Conservation (phyloP, 1,284 basidiomycete genomes). For the Ceratobasidium sp. region DNA sequence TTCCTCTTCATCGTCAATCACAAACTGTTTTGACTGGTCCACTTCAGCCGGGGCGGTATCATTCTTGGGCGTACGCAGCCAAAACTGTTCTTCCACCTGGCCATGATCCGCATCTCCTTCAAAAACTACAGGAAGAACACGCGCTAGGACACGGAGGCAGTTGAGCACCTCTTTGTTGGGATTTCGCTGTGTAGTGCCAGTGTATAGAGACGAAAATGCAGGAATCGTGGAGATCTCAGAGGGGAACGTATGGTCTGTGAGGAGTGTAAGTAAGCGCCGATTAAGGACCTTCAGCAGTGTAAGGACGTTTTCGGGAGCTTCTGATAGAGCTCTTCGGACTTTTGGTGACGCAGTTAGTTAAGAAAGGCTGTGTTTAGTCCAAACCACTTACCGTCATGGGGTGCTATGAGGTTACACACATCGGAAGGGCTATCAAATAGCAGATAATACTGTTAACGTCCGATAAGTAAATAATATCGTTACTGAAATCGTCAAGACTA, state of each 20-base stretch:
- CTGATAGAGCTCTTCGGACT: slow-evolving; percentile 84
- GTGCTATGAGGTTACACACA: slow-evolving; percentile 86
- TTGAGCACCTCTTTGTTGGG: slow-evolving; percentile 87
- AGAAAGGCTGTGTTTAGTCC: slow-evolving; percentile 9
- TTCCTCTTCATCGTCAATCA: slow-evolving; percentile 51
- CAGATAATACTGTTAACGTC: slow-evolving; percentile 70
- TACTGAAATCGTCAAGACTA: slow-evolving; percentile 54
- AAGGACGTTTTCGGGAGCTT: slow-evolving; percentile 84
- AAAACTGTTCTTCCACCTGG: slow-evolving; percentile 72
- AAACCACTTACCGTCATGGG: slow-evolving; percentile 76
- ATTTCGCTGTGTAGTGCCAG: slow-evolving; percentile 63
- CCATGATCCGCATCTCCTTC: slow-evolving; percentile 81
- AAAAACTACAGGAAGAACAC: slow-evolving; percentile 88
- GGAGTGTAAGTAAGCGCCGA: slow-evolving; percentile 80
- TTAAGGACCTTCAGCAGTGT: slow-evolving; percentile 81
- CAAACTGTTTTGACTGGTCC: slow-evolving; percentile 37
- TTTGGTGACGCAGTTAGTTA: slow-evolving; percentile 27
- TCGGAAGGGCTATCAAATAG: slow-evolving; percentile 89
- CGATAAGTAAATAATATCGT: background rate
- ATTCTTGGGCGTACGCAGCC: slow-evolving; percentile 66
- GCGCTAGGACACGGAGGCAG: slow-evolving; percentile 84
- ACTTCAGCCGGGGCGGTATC: slow-evolving; percentile 44
- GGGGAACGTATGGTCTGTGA: slow-evolving; percentile 86
- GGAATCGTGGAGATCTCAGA: slow-evolving; percentile 59
- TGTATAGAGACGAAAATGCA: slow-evolving; percentile 69